Conservation (phyloP, 352 stramenopile genomes). For the Pythium coloratum region DNA sequence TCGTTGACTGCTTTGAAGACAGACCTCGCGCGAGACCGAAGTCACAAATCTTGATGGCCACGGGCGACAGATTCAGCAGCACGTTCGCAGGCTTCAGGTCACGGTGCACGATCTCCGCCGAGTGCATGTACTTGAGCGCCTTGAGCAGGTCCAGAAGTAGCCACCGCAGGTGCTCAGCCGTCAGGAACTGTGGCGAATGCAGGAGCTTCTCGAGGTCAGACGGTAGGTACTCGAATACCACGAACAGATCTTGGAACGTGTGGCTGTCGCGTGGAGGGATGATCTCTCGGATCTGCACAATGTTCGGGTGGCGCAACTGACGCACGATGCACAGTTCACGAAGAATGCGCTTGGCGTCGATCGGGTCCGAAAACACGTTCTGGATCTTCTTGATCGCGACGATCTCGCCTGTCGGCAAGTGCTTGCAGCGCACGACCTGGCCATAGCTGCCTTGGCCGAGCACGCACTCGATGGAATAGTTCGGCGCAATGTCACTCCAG, state of each 20-base stretch:
- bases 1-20: conserved; percentile 54
- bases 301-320: conserved; percentile 84
- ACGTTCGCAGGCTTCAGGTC: conserved; percentile 90
- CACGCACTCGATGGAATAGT: conserved; percentile 87
- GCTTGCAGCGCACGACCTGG: conserved; percentile 86
- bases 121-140: conserved; percentile 90
- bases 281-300: conserved; percentile 87
- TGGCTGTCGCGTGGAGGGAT: conserved; percentile 74
- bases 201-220: conserved; percentile 85
- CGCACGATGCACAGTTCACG: conserved; percentile 83
- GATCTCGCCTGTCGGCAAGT: conserved; percentile 85
- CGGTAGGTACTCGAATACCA: conserved; percentile 86
- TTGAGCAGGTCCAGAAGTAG: conserved; percentile 85
- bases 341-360: conserved; percentile 86
- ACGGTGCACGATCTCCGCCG: conserved; percentile 85
- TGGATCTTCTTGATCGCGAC: conserved; percentile 90
- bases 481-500: conserved; percentile 78
- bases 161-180: conserved; percentile 81
- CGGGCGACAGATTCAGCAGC: conserved; percentile 81
- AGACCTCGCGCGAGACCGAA: conserved; percentile 79
- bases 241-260: conserved; percentile 80
- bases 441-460: conserved; percentile 84
- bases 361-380: conserved; percentile 87
- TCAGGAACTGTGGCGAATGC: conserved; percentile 85
- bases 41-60: conserved; percentile 88